Percentiles rank a stretch among this genome's conserved stretches.
Evolutionary conservation across 202 grass and related monocot genomes (phyloP).

Genomic region (Alloteropsis angusta): DNA sequence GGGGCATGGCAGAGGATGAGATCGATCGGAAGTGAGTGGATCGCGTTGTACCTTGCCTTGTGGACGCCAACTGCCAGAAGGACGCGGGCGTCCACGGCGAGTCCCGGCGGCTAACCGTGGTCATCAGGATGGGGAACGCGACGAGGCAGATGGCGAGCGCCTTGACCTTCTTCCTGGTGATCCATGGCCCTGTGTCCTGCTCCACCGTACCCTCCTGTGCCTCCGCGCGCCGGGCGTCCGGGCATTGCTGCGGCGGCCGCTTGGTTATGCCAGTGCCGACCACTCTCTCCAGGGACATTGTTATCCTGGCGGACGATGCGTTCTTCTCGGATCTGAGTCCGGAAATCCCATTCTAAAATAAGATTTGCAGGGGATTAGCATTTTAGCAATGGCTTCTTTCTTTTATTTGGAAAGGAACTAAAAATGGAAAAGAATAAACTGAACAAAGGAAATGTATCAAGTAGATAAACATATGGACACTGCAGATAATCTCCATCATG

Average conservation of each 20-base stretch:
- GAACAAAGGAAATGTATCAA: neutral
- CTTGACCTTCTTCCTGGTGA: slow-evolving; percentile 2
- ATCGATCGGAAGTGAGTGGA: neutral
- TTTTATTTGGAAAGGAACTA: neutral
- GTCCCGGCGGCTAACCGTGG: slow-evolving; percentile 17
- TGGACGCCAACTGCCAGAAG: neutral
- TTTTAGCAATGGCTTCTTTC: neutral
- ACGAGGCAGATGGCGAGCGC: slow-evolving; percentile 27
- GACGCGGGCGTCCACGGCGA: neutral
- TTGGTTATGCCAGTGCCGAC: slow-evolving; percentile 29
- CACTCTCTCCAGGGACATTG: slow-evolving; percentile 22
- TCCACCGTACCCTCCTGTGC: neutral
- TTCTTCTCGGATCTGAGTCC: slow-evolving; percentile 33
- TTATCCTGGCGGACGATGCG: slow-evolving; percentile 17
- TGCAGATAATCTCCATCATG: neutral
- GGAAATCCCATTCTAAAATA: slow-evolving; percentile 32
- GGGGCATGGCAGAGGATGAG: neutral
- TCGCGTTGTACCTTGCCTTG: neutral
- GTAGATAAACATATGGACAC: neutral
- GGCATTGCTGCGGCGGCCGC: slow-evolving; percentile 24
- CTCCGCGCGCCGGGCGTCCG: neutral
- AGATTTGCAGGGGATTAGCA: neutral
- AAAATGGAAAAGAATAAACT: neutral
- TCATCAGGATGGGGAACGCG: slow-evolving; percentile 14
- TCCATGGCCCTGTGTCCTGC: slow-evolving; percentile 18